Evolutionary conservation across 2,329 filamentous ascomycete species (phyloP).

Genomic region (Helicocarpus griseus): DNA sequence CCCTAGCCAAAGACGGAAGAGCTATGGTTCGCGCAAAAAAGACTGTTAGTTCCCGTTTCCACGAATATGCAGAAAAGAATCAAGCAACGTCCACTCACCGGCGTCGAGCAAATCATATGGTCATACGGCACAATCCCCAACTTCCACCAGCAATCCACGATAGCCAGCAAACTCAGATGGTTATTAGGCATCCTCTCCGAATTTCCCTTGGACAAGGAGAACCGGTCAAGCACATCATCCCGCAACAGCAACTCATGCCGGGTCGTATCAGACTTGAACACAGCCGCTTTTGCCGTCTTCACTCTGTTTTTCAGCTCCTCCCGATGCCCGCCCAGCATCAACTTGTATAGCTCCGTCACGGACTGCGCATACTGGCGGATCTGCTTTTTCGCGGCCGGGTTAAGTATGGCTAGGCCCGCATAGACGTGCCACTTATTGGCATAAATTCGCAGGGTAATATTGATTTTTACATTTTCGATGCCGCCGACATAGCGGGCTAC

Average conservation of each 20-base stretch:
- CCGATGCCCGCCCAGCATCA: conserved; percentile 81
- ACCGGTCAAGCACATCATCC: conserved; percentile 77
- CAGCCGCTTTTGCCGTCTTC: conserved; percentile 65
- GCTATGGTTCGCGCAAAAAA: conserved; percentile 27
- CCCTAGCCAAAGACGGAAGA: conserved; percentile 92
- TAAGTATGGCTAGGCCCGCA: conserved; percentile 90
- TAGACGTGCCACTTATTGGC: conserved; percentile 99
- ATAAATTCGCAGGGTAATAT: conserved; percentile 94
- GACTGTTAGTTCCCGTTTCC: neutral
- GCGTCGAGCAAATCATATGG: conserved; percentile 98
- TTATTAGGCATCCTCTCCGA: conserved; percentile 73
- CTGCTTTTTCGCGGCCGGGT: conserved; percentile 82
- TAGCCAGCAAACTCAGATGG: conserved; percentile 83
- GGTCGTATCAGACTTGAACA: conserved; percentile 47
- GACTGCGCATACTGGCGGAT: conserved; percentile 89
- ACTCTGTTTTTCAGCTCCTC: conserved; percentile 66
- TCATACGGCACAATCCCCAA: conserved; percentile 92
- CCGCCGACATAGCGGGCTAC: conserved; percentile 90
- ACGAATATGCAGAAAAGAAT: conserved; percentile 3
- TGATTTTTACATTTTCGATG: conserved; percentile 99
- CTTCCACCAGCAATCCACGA: conserved; percentile 97
- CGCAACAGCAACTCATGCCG: conserved; percentile 59
- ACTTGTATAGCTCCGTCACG: conserved; percentile 89
- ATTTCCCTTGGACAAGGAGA: conserved; percentile 65
- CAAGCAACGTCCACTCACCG: conserved; percentile 40